Percentiles rank a stretch among this genome's conserved stretches.
Evolutionary conservation across 2,329 filamentous ascomycete species (phyloP).

Genomic region (Westerdykella sp.): DNA sequence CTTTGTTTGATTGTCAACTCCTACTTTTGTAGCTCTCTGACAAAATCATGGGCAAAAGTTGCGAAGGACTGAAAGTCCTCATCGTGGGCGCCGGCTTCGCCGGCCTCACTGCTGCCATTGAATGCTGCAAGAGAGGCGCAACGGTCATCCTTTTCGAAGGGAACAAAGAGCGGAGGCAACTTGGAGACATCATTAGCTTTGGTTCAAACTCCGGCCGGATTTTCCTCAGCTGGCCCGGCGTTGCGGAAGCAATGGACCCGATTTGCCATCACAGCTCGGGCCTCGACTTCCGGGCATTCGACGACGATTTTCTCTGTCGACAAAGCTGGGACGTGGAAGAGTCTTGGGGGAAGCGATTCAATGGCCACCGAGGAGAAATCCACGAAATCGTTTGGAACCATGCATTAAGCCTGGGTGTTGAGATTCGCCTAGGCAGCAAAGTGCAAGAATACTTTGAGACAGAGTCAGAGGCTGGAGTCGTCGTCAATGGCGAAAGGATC

Average conservation of each 20-base stretch:
- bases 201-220: conserved; percentile 56
- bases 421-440: conserved; percentile 47
- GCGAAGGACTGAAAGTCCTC: conserved; percentile 29
- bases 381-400: conserved; percentile 53
- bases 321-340: conserved; percentile 39
- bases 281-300: conserved; percentile 54
- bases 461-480: conserved; percentile 45
- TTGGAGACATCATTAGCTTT: conserved; percentile 58
- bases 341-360: conserved; percentile 47
- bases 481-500: conserved; percentile 43
- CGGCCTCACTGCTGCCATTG: conserved; percentile 55
- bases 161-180: conserved; percentile 47
- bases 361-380: conserved; percentile 55
- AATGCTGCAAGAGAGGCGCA: conserved; percentile 55
- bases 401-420: conserved; percentile 48
- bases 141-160: conserved; percentile 51
- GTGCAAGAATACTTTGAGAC: conserved; percentile 52
- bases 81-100: conserved; percentile 49
- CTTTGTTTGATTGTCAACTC: too few species aligned
- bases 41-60: too few species aligned
- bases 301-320: conserved; percentile 54
- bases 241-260: conserved; percentile 43
- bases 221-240: conserved; percentile 44
- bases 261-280: conserved; percentile 49
- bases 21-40: too few species aligned